phyloP scores from a whole-genome alignment of 228 moss, liverwort and hornwort species.

The Sphagnum fallax region DNA sequence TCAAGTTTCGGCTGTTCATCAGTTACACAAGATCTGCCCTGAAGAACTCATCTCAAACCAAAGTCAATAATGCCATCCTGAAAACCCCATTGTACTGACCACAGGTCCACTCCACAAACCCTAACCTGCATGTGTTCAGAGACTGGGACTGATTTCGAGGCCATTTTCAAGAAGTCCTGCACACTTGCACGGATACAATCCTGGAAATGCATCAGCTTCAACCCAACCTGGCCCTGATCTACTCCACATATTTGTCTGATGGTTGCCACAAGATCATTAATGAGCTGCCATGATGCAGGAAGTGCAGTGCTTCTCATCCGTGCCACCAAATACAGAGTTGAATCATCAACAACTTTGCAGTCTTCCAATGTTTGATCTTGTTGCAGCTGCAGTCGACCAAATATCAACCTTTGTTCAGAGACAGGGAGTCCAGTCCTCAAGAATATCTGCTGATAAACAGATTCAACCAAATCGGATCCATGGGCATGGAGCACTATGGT shows the following conservation, averaged over 20 bases:
- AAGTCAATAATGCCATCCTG: background rate
- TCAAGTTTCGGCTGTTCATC: no score
- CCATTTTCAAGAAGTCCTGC: slow-evolving; percentile 94
- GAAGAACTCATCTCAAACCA: no score
- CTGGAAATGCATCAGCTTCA: slow-evolving; percentile 77
- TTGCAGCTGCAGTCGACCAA: slow-evolving; percentile 85
- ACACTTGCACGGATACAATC: slow-evolving; percentile 82
- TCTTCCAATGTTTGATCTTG: slow-evolving; percentile 86
- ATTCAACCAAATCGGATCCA: slow-evolving; percentile 75
- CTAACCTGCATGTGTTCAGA: slow-evolving; percentile 94
- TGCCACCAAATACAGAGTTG: slow-evolving; percentile 80
- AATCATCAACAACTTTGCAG: slow-evolving; percentile 68
- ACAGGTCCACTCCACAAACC: background rate
- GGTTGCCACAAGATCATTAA: slow-evolving; percentile 80
- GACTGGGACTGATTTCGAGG: slow-evolving; percentile 82
- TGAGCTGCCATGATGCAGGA: slow-evolving; percentile 93
- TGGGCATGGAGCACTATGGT: slow-evolving; percentile 79
- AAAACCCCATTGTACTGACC: no score
- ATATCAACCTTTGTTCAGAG: slow-evolving; percentile 84
- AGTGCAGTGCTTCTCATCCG: slow-evolving; percentile 97
- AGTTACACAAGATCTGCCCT: no score
- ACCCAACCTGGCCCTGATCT: slow-evolving; percentile 38
- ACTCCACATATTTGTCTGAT: slow-evolving; percentile 67
- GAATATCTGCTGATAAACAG: slow-evolving; percentile 85
- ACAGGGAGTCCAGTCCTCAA: slow-evolving; percentile 85